Percentiles rank a stretch among this genome's conserved stretches.
phyloP scores from a whole-genome alignment of 345 rosid genomes.

The Eucalyptus virginea region DNA sequence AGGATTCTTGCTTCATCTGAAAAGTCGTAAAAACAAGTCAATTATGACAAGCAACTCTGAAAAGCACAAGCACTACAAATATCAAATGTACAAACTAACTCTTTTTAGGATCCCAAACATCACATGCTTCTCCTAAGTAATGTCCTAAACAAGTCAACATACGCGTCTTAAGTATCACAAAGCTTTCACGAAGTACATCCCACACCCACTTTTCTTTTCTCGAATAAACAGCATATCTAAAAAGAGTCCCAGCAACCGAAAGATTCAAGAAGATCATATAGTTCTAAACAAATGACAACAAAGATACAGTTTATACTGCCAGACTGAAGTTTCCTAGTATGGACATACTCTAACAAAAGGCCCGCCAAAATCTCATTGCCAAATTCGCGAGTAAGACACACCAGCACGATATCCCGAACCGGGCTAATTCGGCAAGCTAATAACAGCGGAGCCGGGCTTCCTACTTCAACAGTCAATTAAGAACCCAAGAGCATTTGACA shows the following conservation, averaged over 20 bases:
- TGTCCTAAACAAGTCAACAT: neutral
- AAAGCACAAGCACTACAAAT: neutral
- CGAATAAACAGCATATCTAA: neutral
- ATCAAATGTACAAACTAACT: neutral
- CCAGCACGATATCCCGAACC: neutral
- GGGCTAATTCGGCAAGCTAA: neutral
- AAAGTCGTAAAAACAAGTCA: neutral
- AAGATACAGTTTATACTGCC: neutral
- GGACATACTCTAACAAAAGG: neutral
- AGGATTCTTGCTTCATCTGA: slow-evolving; percentile 3
- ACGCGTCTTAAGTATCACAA: neutral
- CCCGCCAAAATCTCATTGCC: neutral
- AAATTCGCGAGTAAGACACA: neutral
- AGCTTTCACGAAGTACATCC: neutral
- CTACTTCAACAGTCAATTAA: neutral
- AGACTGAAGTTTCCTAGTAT: neutral
- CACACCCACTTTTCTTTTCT: neutral
- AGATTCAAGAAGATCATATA: neutral
- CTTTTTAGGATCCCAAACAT: neutral
- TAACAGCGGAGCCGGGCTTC: neutral
- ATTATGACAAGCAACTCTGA: neutral
- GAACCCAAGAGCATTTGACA: neutral
- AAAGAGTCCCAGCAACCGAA: neutral
- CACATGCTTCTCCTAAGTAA: neutral
- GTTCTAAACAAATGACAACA: neutral